Percentiles rank a stretch among this genome's conserved stretches.
phyloP scores from a whole-genome alignment of 805 yeast genomes.

The Candida arabinofermentans region DNA sequence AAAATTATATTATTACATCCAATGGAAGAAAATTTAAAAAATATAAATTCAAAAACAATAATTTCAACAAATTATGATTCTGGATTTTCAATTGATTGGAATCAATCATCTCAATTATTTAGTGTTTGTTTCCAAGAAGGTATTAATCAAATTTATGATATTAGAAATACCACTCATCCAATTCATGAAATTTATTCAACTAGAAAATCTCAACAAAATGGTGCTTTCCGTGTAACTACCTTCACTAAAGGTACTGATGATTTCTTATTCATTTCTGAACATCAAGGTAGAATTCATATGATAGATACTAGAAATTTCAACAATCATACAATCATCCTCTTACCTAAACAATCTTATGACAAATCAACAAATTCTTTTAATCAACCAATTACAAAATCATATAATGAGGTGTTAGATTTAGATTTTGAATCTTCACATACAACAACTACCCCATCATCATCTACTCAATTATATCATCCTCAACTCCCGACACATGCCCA shows the following conservation, averaged over 20 bases:
- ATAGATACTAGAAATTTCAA: conserved; percentile 71
- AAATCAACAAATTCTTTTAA: conserved; percentile 14
- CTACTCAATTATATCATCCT: background rate
- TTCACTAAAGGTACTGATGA: conserved; percentile 70
- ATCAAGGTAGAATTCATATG: conserved; percentile 81
- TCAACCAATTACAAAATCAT: conserved; percentile 28
- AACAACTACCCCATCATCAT: background rate
- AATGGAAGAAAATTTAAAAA: conserved; percentile 22
- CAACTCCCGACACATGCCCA: no score
- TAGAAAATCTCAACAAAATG: conserved; percentile 44
- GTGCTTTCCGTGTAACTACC: conserved; percentile 40
- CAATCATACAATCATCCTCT: conserved; percentile 71
- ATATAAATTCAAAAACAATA: conserved; percentile 32
- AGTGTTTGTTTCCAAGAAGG: conserved; percentile 89
- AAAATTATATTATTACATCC: conserved; percentile 57
- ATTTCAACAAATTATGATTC: conserved; percentile 58
- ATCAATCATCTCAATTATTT: conserved; percentile 68
- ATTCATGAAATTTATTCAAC: conserved; percentile 56
- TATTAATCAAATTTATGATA: conserved; percentile 67
- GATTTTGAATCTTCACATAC: background rate
- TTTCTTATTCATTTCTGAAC: conserved; percentile 73
- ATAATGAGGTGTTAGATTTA: conserved; percentile 24
- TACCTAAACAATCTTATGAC: conserved; percentile 40
- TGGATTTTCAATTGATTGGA: conserved; percentile 80
- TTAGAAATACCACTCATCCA: conserved; percentile 56